Base-by-base conservation (phyloP, 108 stramenopile genomes). In the Nannochloropsis salina region DNA sequence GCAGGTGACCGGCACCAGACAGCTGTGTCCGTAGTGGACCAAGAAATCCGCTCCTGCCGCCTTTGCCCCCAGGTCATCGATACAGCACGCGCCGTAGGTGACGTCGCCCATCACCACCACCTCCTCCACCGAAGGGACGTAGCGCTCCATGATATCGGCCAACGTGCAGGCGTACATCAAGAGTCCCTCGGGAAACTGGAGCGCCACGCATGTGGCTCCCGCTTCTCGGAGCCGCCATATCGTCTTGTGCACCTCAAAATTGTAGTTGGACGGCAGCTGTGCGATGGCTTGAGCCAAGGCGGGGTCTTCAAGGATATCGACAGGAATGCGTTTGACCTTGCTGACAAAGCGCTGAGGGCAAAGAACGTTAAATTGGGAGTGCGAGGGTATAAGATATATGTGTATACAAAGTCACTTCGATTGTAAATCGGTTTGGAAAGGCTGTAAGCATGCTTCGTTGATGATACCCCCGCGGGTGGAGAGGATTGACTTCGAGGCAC, bases 21-120 rank as follows among this genome's bases (percentile, higher is more conserved):
- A 99, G 43, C 94, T 94, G 90, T 99, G 99, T 43, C 99, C 99
- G 86, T 98, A 99, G 86, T 99, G 99, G 3, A 99, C 93, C 80
- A 99, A 86, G 40, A 98, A 85, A 79, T 97, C 94, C 80, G 93
- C 94, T 9, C 95, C 96, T 44, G 98, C 82, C 1, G 96, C 94
- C 82, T 93, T 90, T 6, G 96, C 96, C 41, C 82, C 42, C 83
- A 98, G 88, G 90, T 99, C 99, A 83, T 97, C 99, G 82, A 99
- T 94, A 89, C 99, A 99, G 88, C 99, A 99, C 10, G 99, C 99
- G 10, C 99, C 99, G 84, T 99, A 99, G 31, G 97, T 98, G 45
- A 99, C 99, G 89, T 99, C 99, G 8, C 96, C 99, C 85, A 98
- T 86, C 41, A 98, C 92, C 6, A 94, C 88, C 6, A 95, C 93